phyloP scores from a whole-genome alignment of 129 eudicot genomes.

The Heracleum sosnowskyi region DNA sequence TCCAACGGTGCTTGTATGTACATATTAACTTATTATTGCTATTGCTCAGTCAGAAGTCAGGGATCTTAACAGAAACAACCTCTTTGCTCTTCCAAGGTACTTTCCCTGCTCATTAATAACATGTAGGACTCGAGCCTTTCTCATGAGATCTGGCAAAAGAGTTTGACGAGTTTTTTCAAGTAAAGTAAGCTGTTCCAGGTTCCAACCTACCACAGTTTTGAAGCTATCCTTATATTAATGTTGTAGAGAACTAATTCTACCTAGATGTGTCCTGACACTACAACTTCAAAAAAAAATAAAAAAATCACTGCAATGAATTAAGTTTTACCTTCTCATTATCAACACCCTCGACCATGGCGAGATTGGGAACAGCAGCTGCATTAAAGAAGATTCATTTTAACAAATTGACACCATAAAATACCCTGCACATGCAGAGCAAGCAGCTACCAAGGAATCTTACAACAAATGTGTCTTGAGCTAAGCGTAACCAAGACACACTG shows the following conservation, averaged over 20 bases:
- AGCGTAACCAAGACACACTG: neutral
- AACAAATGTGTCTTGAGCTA: neutral
- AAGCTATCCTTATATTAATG: neutral
- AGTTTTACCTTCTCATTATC: constrained; percentile 76
- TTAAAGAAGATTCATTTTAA: constrained; percentile 14
- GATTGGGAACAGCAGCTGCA: constrained; percentile 88
- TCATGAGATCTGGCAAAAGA: neutral
- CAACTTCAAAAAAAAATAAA: neutral
- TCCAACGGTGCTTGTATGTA: too few species aligned
- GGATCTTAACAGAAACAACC: too few species aligned
- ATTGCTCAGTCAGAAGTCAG: too few species aligned
- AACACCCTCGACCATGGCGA: constrained; percentile 79
- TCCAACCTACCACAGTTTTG: neutral
- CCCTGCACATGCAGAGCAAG: neutral
- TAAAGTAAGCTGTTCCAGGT: neutral
- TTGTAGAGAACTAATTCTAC: neutral
- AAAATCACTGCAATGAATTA: neutral
- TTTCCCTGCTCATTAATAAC: neutral
- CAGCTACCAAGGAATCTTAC: too few species aligned
- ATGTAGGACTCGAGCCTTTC: neutral
- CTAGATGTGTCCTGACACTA: neutral
- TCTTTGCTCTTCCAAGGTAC: too few species aligned
- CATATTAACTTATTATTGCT: too few species aligned
- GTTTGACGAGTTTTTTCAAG: neutral
- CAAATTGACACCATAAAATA: neutral